Evolutionary conservation across 2,329 filamentous ascomycete species (phyloP).

Genomic region (Ophiocordyceps polyrhachis-furcata): DNA sequence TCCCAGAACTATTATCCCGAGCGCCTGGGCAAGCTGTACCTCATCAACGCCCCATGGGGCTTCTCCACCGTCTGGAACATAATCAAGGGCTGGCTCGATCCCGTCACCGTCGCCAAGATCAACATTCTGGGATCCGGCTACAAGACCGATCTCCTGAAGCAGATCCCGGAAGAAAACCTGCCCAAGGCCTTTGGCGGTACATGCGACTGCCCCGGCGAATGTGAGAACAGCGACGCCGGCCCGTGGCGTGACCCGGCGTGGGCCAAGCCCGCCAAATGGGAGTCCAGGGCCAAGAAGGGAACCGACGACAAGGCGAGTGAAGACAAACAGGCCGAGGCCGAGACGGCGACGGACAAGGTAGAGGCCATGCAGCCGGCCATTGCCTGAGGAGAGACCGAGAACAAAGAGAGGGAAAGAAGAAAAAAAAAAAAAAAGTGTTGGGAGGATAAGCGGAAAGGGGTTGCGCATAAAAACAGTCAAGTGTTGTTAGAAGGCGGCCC

Average conservation of each 20-base stretch:
- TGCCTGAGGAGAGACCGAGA: background rate
- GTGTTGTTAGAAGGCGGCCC: too few relatives aligned
- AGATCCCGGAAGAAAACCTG: constrained; percentile 79
- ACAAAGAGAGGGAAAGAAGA: background rate
- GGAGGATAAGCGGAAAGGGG: background rate
- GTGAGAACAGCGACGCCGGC: constrained; percentile 70
- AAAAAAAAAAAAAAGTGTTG: background rate
- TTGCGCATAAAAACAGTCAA: too few relatives aligned
- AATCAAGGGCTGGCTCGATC: constrained; percentile 88
- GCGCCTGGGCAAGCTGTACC: constrained; percentile 83
- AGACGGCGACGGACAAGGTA: constrained; percentile 14
- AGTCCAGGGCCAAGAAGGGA: constrained; percentile 20
- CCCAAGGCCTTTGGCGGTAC: constrained; percentile 69
- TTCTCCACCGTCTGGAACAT: constrained; percentile 74
- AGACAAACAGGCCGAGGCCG: constrained; percentile 20
- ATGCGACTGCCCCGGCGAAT: constrained; percentile 70
- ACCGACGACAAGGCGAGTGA: constrained; percentile 16
- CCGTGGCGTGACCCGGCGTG: constrained; percentile 68
- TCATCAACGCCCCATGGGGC: constrained; percentile 96
- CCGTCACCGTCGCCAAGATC: constrained; percentile 92
- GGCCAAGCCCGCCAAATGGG: constrained; percentile 46
- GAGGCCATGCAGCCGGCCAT: constrained; percentile 13
- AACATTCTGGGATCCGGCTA: constrained; percentile 70
- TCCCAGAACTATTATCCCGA: constrained; percentile 99
- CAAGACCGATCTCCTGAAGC: constrained; percentile 63